These are phyloP conservation scores for Pisolithus microcarpus DNA, from an alignment of 768 basidiomycete species.

Conservation along the genomic window DNA sequence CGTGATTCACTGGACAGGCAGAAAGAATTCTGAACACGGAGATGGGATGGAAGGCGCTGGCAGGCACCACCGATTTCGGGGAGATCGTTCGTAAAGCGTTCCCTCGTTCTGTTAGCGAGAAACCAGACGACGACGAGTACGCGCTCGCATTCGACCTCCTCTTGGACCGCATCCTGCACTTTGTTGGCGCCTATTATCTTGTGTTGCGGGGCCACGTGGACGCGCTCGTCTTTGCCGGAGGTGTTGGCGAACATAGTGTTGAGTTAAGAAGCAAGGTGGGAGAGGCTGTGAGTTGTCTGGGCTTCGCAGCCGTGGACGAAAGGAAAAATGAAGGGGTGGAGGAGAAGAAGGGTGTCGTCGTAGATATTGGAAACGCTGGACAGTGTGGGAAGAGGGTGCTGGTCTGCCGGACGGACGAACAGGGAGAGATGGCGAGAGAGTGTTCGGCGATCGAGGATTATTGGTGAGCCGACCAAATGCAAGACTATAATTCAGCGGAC, in stretches of 20 bases:
- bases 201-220: constrained; percentile 64
- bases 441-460: constrained; percentile 23
- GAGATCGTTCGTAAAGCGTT: constrained; percentile 45
- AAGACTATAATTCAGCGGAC: not conserved
- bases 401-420: constrained; percentile 64
- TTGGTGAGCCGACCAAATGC: constrained; percentile 2
- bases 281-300: constrained; percentile 50
- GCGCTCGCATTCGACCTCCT: constrained; percentile 74
- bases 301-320: constrained; percentile 45
- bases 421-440: constrained; percentile 43
- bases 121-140: constrained; percentile 28
- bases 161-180: constrained; percentile 68
- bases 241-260: constrained; percentile 73
- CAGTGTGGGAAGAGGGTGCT: constrained; percentile 32
- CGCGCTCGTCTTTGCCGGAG: constrained; percentile 80
- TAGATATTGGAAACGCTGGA: constrained; percentile 37
- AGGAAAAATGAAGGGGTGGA: constrained; percentile 39
- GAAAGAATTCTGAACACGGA: constrained; percentile 70
- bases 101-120: constrained; percentile 12
- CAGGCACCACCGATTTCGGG: constrained; percentile 79
- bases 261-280: constrained; percentile 56
- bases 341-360: constrained; percentile 31
- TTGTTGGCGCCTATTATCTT: constrained; percentile 66
- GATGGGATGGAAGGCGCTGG: constrained; percentile 71
- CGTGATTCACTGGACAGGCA: constrained; percentile 32